Evolutionary conservation across 1,284 basidiomycete genomes (phyloP).

Genomic region (Vanrija humicola): DNA sequence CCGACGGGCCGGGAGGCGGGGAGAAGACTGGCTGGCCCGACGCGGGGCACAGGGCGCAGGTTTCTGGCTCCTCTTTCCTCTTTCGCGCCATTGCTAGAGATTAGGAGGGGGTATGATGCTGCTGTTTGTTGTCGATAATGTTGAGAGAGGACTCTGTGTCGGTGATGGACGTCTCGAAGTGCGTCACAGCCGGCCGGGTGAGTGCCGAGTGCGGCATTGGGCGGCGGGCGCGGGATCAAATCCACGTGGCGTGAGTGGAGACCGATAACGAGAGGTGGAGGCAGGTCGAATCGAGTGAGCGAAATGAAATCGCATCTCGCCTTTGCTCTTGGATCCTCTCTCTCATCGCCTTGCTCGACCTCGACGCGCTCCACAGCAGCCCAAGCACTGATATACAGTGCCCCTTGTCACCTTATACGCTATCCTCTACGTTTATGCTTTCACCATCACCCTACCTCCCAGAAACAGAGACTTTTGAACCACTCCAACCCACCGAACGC

Average conservation of each 20-base stretch:
- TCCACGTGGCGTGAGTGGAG: too few relatives aligned
- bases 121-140: not conserved
- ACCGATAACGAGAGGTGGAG: too few relatives aligned
- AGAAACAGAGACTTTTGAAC: not conserved
- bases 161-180: not conserved
- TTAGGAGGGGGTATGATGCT: too few relatives aligned
- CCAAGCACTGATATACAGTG: not conserved
- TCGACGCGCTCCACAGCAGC: not conserved
- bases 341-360: not conserved
- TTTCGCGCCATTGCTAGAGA: not conserved
- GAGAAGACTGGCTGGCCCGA: constrained; percentile 14
- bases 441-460: not conserved
- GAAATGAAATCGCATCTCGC: not conserved
- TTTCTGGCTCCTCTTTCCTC: constrained; percentile 18
- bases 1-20: not conserved
- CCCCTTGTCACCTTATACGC: not conserved
- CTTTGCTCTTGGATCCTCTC: not conserved
- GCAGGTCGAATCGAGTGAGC: too few relatives aligned
- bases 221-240: too few relatives aligned
- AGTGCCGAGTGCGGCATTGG: too few relatives aligned
- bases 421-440: constrained; percentile 5
- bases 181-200: too few relatives aligned
- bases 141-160: not conserved
- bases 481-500: not conserved
- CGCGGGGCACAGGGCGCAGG: constrained; percentile 20